These are phyloP conservation scores for Tilletiopsis washingtonensis DNA, from an alignment of 1,284 basidiomycete species.

Conservation along the genomic window DNA sequence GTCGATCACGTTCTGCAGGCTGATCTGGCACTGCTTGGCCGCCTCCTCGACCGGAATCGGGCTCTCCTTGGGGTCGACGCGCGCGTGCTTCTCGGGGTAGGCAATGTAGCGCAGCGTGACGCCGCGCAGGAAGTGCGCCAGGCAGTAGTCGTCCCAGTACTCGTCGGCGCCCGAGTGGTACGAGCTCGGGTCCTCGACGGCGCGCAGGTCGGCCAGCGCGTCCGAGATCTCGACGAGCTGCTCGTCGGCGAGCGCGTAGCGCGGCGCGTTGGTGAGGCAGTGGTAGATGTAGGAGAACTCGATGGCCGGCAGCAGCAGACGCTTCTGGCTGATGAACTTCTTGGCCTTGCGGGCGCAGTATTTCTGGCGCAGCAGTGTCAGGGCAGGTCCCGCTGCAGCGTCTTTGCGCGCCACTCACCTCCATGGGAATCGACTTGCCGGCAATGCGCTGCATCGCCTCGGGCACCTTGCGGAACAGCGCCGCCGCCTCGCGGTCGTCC, in stretches of 20 bases:
- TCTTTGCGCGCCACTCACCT: no score
- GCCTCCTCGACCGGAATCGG: conserved; percentile 35
- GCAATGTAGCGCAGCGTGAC: conserved; percentile 43
- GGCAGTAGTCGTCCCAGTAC: conserved; percentile 40
- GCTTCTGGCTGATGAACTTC: conserved; percentile 34
- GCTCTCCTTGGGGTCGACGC: conserved; percentile 17
- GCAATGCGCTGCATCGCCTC: conserved; percentile 42
- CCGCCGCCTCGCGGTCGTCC: conserved; percentile 17
- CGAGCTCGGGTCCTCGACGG: conserved; percentile 17
- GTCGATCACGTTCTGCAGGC: conserved; percentile 31
- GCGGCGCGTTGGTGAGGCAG: conserved; percentile 41
- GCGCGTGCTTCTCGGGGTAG: conserved; percentile 40
- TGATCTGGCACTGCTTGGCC: conserved; percentile 31
- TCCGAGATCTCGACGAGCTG: conserved; percentile 31
- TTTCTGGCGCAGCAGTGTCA: no score
- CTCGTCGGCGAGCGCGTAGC: conserved; percentile 22
- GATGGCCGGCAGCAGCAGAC: conserved; percentile 37
- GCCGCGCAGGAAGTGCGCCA: conserved; percentile 43
- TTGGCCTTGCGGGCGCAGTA: conserved; percentile 41
- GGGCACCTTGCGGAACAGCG: conserved; percentile 31
- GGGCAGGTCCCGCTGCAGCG: no score
- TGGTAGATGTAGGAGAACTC: conserved; percentile 46
- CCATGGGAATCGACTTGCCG: conserved; percentile 45
- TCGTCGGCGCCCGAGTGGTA: conserved; percentile 22
- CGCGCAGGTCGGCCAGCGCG: conserved; percentile 25